A percentile compares a stretch with the other conserved stretches of the same genome.
These are phyloP conservation scores for Mortierella sp. DNA, from an alignment of 371 early-diverging fungal species.

Conservation along the genomic window DNA sequence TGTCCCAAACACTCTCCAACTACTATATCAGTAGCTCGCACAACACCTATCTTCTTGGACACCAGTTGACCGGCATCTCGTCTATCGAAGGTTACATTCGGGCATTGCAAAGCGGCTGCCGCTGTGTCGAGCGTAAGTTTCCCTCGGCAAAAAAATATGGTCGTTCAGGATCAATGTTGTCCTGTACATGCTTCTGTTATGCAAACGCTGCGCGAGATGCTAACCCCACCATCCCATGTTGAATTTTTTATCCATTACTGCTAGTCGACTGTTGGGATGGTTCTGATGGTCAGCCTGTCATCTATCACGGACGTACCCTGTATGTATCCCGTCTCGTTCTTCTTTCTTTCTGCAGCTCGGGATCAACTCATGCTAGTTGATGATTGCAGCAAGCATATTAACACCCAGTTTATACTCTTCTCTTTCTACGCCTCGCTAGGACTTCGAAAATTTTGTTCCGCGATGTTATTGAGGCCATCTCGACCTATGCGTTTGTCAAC, in stretches of 20 bases:
- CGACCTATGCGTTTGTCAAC: constrained; percentile 82
- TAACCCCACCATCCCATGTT: neutral
- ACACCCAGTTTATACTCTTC: neutral
- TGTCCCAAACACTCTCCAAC: constrained; percentile 71
- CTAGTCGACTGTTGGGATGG: constrained; percentile 93
- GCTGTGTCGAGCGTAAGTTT: constrained; percentile 79
- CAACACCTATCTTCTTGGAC: constrained; percentile 84
- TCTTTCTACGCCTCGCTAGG: constrained; percentile 29
- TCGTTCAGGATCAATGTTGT: neutral
- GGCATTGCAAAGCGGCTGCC: constrained; percentile 83
- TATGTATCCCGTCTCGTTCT: constrained; percentile 52
- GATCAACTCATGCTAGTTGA: neutral
- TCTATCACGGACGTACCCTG: constrained; percentile 87
- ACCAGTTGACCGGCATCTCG: constrained; percentile 80
- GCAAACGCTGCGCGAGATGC: neutral
- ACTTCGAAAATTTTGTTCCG: constrained; percentile 80
- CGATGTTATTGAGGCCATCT: constrained; percentile 83
- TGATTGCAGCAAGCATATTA: neutral
- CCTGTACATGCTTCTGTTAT: neutral
- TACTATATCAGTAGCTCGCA: constrained; percentile 88
- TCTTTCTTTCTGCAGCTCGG: neutral
- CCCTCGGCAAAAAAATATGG: neutral
- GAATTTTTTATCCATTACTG: neutral
- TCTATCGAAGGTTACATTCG: constrained; percentile 87
- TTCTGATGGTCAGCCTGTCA: constrained; percentile 76